Base-by-base conservation (phyloP, 257 asterid genomes). In the Galeopsis tetrahit region DNA sequence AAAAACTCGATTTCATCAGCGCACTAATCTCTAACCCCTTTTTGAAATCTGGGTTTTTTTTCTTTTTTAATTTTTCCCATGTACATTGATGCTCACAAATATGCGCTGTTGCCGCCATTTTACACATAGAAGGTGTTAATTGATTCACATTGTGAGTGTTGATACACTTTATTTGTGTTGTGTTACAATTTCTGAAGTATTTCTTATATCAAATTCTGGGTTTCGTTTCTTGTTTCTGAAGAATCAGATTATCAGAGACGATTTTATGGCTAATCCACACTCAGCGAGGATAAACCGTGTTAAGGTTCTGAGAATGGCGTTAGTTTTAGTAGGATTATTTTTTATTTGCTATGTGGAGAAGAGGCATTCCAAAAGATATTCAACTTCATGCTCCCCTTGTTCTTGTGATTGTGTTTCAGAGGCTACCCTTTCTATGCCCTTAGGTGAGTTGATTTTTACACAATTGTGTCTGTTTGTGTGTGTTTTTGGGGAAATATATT, bases 261-360 rank as follows among this genome's bases (percentile, higher is more conserved):
- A 49, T 43, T 48, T 36, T 49, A 78, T 78, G 79, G 82, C 76
- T 28, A 73, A 69, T 58, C 31, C 70, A 7, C 72, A 72, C 61
- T 35, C 72, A 5, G 60, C 53, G 57, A 75, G 83, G 77, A 64
- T 79, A 13, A 79, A 75, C 67, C 80, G 80, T 21, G 75, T 75
- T 6, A 65, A 74, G 71, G 44, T 79, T 71, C 58, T 70, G 75
- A 70, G 83, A 31, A 56, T 75, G 80, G 72, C 67, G 80, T 70
- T 79, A 42, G 80, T 75, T 7, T 66, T 79, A 4, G 63, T 79
- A 33, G 77, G 83, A 15, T 65, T 79, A 5, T 49, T 79, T 59
- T 65, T 79, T 74, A 75, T 75, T 70, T 66, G 32, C 52, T 70
- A 42, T 52, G 63, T 79, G 68, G 83, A 71, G 83, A 79, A 71